Base-by-base conservation (phyloP, 2,329 filamentous ascomycete genomes). In the Laburnicola sp. region DNA sequence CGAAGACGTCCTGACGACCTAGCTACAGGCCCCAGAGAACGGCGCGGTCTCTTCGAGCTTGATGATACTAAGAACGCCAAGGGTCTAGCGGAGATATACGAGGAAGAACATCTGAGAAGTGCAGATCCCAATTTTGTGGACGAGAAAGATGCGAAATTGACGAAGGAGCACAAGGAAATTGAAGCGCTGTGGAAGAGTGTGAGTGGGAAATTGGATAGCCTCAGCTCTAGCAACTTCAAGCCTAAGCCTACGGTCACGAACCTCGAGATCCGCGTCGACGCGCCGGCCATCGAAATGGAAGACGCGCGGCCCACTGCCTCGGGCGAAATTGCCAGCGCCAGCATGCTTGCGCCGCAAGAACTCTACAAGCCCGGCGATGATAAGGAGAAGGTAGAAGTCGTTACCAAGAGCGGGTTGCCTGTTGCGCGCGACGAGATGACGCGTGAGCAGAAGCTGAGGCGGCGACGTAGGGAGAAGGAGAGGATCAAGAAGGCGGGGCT, bases 151-250 rank as follows among this genome's bases (percentile, higher is more conserved):
- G 90, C 94, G 74, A 93, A 92, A 74, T 76, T 91, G 23, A 84
- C 84, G 59, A 87, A 86, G 55, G 89, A 95, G 65, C 91, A 97
- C 74, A 82, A 83, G 51, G 91, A 96, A 69, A 88, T 97, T 47
- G 85, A 87, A 64, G 80, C 79, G 27, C 78, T 97, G 64, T 99
- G 94, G 91, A 88, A 85, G 61, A 87, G 89, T 31, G 81, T 97
- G 46, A 86, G 83, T 65, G 83, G 82, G 39, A 89, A 90, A 56
- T 85, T 99, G 48, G 94, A 99, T 74, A 85, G 89, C 25, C 84
- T 99, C 57, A 92, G 86, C 74, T 96, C 89, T 71, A 96, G 91
- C 86, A 89, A 97, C 76, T 97, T 96, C 82, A 92, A 90, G 74
- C 94, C 94, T 47, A 95, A 92, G 76, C 86, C 89, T 8, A 82